Evolutionary conservation across 2,329 filamentous ascomycete genomes (phyloP).

Genomic region (Paracamarosporium sp.): DNA sequence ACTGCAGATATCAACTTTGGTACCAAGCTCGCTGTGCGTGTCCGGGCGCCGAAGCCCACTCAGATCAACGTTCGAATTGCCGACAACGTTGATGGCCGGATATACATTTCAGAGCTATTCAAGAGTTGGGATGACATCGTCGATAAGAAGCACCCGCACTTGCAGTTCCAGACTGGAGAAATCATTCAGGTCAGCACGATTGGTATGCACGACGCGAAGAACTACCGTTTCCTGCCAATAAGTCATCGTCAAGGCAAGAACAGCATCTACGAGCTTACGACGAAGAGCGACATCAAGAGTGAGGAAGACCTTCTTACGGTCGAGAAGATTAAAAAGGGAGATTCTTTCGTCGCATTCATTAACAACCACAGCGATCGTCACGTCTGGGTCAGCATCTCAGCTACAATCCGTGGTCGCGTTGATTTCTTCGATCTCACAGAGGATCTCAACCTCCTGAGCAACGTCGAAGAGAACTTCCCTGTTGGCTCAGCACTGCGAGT

Average conservation of each 20-base stretch:
- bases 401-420: conserved; percentile 84
- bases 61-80: conserved; percentile 91
- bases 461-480: conserved; percentile 82
- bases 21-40: conserved; percentile 74
- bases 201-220: conserved; percentile 87
- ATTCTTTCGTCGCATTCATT: conserved; percentile 80
- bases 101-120: conserved; percentile 91
- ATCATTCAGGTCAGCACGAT: conserved; percentile 77
- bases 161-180: conserved; percentile 74
- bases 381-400: conserved; percentile 90
- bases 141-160: conserved; percentile 81
- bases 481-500: conserved; percentile 87
- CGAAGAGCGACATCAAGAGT: conserved; percentile 63
- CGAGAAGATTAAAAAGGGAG: conserved; percentile 74
- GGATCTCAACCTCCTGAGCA: conserved; percentile 78
- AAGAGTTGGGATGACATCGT: conserved; percentile 86
- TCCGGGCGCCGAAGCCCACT: conserved; percentile 86
- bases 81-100: conserved; percentile 87
- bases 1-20: conserved; percentile 79
- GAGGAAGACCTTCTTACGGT: conserved; percentile 72
- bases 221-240: conserved; percentile 90
- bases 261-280: conserved; percentile 83
- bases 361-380: conserved; percentile 85
- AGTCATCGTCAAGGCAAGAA: conserved; percentile 82
- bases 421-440: conserved; percentile 84